Base-by-base conservation (phyloP, 768 basidiomycete species). In the Leucocoprinus sp. region DNA sequence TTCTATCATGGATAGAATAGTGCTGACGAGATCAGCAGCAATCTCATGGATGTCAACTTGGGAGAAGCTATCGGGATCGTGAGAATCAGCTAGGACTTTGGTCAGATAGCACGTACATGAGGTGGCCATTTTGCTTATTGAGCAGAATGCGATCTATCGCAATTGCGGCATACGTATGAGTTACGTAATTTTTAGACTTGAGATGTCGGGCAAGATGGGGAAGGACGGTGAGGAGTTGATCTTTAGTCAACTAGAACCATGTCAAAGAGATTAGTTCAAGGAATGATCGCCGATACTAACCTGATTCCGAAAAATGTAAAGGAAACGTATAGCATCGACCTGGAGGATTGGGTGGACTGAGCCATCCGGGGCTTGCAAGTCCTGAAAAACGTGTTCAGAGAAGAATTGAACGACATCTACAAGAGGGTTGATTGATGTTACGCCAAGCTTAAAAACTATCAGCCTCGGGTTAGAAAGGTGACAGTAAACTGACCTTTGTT, bases 331-430 rank as follows among this genome's bases (percentile, higher is more conserved):
- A 7, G 93, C 93, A 61, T 98, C 93, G 21, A 95, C 93, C 57
- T 93, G 90, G 34, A 99, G 70, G 54, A 97, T 90, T 1, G 93
- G 87, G 57, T 96, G 86, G 0, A 87, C 84, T 11, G 69, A 64
- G 3, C 80, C 79, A 4, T 74, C 66, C 1, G 66, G 66, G 2
- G 88, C 84, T 53, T 75, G 84, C 31, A 98, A 66, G 62, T 99
- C 96, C 51, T 82, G 72, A 59, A 82, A 89, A 11, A 97, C 85
- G 56, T 96, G 79, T 17, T 92, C 82, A 12, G 87, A 87, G 68
- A 98, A 99, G 70, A 96, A 98, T 54, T 90, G 78, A 57, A 99
- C 86, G 24, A 98, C 84, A 59, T 98, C 88, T 24, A 98, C 85
- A 43, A 93, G 76, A 1, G 83, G 75, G 57, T 97, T 99, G 27